Conservation (phyloP, 345 rosid species). For the Balakata baccata region DNA sequence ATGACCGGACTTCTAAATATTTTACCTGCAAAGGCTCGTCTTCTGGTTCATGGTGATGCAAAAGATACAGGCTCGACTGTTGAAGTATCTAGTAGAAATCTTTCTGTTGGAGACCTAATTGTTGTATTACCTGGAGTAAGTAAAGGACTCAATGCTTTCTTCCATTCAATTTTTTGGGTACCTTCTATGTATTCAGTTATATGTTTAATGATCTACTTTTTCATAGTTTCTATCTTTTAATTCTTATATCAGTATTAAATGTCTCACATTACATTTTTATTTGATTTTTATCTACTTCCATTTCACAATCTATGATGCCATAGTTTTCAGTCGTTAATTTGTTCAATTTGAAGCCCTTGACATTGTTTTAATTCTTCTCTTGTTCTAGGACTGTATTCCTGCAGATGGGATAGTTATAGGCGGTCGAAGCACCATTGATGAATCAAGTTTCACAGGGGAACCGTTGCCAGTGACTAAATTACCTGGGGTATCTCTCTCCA, state of each 20-base stretch:
- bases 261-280: background rate
- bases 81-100: conserved; percentile 82
- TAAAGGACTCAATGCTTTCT: conserved; percentile 27
- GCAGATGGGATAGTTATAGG: conserved; percentile 90
- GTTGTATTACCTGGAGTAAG: conserved; percentile 91
- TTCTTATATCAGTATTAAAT: background rate
- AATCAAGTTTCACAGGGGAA: conserved; percentile 97
- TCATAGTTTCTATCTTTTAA: background rate
- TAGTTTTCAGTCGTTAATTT: background rate
- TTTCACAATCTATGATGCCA: background rate
- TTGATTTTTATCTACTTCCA: background rate
- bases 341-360: conserved; percentile 12
- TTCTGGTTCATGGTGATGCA: conserved; percentile 54
- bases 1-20: conserved; percentile 89
- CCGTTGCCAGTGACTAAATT: conserved; percentile 90
- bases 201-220: conserved; percentile 6
- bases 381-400: conserved; percentile 78
- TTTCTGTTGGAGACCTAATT: conserved; percentile 84
- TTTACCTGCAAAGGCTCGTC: conserved; percentile 92
- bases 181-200: conserved; percentile 9
- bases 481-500: conserved; percentile 64
- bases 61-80: conserved; percentile 46
- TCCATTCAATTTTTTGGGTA: conserved; percentile 10
- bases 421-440: conserved; percentile 90
- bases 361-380: conserved; percentile 12